These are phyloP conservation scores for Aspergillus egyptiacus DNA, from an alignment of 495 filamentous ascomycete species.

Conservation along the genomic window DNA sequence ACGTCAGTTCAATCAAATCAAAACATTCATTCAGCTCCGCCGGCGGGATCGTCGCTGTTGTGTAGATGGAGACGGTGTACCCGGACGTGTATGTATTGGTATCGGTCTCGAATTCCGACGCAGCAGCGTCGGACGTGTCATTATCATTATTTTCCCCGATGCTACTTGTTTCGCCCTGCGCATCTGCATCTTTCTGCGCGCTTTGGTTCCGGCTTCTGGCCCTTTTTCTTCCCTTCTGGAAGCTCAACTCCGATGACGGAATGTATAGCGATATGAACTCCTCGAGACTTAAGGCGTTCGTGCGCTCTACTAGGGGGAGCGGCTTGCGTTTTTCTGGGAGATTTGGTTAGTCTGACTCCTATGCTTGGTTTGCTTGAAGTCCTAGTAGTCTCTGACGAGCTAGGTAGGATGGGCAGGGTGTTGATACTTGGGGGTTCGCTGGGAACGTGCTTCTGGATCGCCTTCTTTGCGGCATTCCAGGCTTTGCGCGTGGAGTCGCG, in stretches of 20 bases:
- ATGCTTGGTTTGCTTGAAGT: background rate
- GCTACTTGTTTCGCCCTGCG: no score
- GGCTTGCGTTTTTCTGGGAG: constrained; percentile 10
- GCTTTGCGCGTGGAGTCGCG: background rate
- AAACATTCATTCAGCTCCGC: constrained; percentile 62
- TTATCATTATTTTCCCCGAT: no score
- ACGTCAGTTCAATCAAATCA: constrained; percentile 64
- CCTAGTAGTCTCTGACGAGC: no score
- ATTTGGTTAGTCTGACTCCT: constrained; percentile 2
- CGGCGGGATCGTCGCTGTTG: constrained; percentile 39
- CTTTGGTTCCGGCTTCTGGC: background rate
- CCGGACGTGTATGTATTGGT: constrained; percentile 5
- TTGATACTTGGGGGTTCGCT: no score
- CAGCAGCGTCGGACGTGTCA: background rate
- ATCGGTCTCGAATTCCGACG: background rate
- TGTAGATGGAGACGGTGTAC: constrained; percentile 36
- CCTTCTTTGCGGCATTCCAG: background rate
- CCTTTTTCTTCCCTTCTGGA: background rate
- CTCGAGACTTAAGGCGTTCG: constrained; percentile 31
- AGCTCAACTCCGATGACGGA: constrained; percentile 13
- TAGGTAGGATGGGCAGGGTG: no score
- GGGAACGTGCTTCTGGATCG: background rate
- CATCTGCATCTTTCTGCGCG: no score
- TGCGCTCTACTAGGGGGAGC: constrained; percentile 38
- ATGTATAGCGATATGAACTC: constrained; percentile 33